Evolutionary conservation across 768 basidiomycete genomes (phyloP).

Genomic region (Dioszegia hungarica): DNA sequence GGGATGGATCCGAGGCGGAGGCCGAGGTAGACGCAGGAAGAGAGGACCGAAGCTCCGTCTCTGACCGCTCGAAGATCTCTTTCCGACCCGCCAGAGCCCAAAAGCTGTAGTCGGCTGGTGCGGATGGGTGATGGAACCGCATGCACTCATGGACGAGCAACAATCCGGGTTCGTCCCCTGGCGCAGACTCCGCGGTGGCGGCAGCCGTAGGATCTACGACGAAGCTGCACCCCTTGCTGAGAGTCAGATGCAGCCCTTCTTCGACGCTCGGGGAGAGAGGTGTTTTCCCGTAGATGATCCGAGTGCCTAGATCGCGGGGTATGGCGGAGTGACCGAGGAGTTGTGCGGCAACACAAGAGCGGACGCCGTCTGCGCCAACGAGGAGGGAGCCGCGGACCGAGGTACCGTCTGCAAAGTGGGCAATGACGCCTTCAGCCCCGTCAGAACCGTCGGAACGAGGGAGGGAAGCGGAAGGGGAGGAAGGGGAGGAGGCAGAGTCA

Average conservation of each 20-base stretch:
- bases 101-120: conserved; percentile 16
- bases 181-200: background rate
- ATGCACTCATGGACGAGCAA: conserved; percentile 15
- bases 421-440: conserved; percentile 3
- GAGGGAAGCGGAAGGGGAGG: background rate
- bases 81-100: conserved; percentile 11
- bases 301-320: conserved; percentile 6
- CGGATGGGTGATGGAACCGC: conserved; percentile 10
- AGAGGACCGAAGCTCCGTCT: background rate
- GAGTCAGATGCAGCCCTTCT: background rate
- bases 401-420: conserved; percentile 19
- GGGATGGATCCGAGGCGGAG: background rate
- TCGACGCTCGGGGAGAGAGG: conserved; percentile 3
- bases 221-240: conserved; percentile 2
- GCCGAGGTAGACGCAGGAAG: too few relatives aligned
- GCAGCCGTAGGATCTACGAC: too few relatives aligned
- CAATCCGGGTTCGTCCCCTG: background rate
- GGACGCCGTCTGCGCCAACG: conserved; percentile 20
- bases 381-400: conserved; percentile 11
- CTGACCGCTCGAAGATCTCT: background rate
- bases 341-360: conserved; percentile 10
- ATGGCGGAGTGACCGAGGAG: background rate
- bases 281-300: conserved; percentile 24
- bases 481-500: too few relatives aligned
- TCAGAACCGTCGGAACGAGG: too few relatives aligned